Evolutionary conservation across 495 filamentous ascomycete genomes (phyloP).

Genomic region (Podospora fimiseda): DNA sequence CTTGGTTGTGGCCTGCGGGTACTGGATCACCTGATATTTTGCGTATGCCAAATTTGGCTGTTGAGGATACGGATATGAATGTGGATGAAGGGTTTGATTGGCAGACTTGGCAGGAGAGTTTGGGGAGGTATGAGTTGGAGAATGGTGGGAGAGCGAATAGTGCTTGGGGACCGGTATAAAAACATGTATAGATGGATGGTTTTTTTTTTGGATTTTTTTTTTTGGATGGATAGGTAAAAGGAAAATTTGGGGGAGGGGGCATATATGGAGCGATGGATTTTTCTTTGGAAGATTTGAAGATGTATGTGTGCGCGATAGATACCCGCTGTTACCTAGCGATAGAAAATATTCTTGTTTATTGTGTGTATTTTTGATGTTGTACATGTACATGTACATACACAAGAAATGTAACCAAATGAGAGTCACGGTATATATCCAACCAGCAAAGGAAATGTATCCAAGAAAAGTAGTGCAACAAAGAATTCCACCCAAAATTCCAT

Average conservation of each 20-base stretch:
- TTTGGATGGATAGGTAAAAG: neutral
- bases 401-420: no score
- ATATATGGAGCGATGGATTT: neutral
- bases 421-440: no score
- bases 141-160: slow-evolving; percentile 18
- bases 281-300: neutral
- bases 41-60: slow-evolving; percentile 17
- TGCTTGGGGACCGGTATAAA: slow-evolving; percentile 17
- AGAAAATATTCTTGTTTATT: neutral
- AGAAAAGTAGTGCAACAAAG: no score
- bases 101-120: slow-evolving; percentile 42
- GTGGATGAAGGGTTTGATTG: slow-evolving; percentile 41
- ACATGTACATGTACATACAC: no score
- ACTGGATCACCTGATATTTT: slow-evolving; percentile 13
- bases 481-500: no score
- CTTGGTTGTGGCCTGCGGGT: slow-evolving; percentile 37
- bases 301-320: neutral
- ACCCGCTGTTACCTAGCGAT: neutral
- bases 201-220: no score
- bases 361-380: neutral
- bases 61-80: slow-evolving; percentile 35
- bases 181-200: neutral
- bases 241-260: neutral
- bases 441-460: no score
- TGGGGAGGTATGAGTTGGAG: slow-evolving; percentile 30